Evolutionary conservation across 2,329 filamentous ascomycete species (phyloP), one percentile per base, ranked within the genome.

Genomic region (Cryphonectria parasitica): DNA sequence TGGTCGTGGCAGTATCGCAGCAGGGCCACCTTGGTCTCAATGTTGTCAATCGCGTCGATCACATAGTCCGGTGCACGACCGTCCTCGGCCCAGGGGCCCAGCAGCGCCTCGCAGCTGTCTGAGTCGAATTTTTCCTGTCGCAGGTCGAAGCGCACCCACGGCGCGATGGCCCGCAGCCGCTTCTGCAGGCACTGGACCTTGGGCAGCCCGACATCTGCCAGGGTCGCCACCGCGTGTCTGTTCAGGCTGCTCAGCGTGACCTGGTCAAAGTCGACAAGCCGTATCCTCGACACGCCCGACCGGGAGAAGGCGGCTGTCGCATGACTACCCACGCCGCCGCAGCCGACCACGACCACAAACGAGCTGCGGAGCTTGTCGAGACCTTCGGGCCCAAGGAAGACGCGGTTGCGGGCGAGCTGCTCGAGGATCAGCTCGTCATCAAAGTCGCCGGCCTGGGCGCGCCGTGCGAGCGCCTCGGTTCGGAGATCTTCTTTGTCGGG

Each of bases 1-100:
- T 94, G 87, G 72, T 90, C 88, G 78, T 95, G 87, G 82, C 96
- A 99, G 82, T 97, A 97, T 76, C 94, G 90, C 56, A 99, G 85
- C 68, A 99, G 83, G 25, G 91, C 92, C 3, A 99, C 95, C 83
- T 99, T 99, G 68, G 94, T 97, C 66, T 97, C 93, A 73, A 99
- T 98, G 78, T 99, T 98, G 81, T 99, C 96, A 75, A 99, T 99
- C 31, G 95, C 97, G 81, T 99, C 96, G 49, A 99, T 89, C n/a
- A 99, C 90, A 77, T 91, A 99, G 76, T 95, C 91, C 1, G 95
- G 94, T 76, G 86, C 86, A 77, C 87, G 88, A 22, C 84, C 89
- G 6, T 81, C 84, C 58, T 82, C 83, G 39, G 83, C 81, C 90
- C 93, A 94, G 0, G 88, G 84, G 0, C 83, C 88, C 58, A 99